Base-by-base conservation (phyloP, 371 early-diverging fungal genomes). In the Basidiobolus meristosporus region DNA sequence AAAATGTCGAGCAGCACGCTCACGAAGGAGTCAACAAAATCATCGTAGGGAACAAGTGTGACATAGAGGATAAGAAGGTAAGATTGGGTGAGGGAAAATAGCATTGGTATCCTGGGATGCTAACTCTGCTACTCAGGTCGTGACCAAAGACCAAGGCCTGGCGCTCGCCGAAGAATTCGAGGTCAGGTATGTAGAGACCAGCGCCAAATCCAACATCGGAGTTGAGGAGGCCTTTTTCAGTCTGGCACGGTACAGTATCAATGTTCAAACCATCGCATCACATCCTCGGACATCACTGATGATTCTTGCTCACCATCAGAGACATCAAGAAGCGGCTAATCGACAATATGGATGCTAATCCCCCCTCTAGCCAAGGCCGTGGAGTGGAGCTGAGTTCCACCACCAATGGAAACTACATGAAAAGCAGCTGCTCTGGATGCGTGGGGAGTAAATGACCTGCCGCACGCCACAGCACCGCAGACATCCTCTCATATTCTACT, bases 31-130 rank as follows among this genome's bases (percentile, higher is more conserved):
- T 96, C 40, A 89, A 96, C 73, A 90, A 96, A 67, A 77, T 98
- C 31, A 58, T 99, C 43, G 84, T 99, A 53, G 99, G 98, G 41
- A 99, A 99, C 75, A 98, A 98, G 60, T 79, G 87, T 53, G 98
- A 98, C 65, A 73, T 88, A 60, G 75, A 66, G 43, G 83, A 77
- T 36, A 85, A 89, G 58, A 78, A 89, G 62, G 81, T 74, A 45
- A n/a, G n/a, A n/a, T n/a, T n/a, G n/a, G n/a, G n/a, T n/a, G n/a
- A n/a, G n/a, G n/a, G n/a, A n/a, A n/a, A n/a, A n/a, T n/a, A 70
- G 9, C 39, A 36, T 31, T n/a, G n/a, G n/a, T n/a, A n/a, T n/a
- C n/a, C n/a, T n/a, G n/a, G n/a, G n/a, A n/a, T n/a, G n/a, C n/a
- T n/a, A n/a, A n/a, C n/a, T n/a, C n/a, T n/a, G n/a, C n/a, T 5